phyloP scores from a whole-genome alignment of 2,329 filamentous ascomycete genomes.

The Colletotrichum euphorbiae region DNA sequence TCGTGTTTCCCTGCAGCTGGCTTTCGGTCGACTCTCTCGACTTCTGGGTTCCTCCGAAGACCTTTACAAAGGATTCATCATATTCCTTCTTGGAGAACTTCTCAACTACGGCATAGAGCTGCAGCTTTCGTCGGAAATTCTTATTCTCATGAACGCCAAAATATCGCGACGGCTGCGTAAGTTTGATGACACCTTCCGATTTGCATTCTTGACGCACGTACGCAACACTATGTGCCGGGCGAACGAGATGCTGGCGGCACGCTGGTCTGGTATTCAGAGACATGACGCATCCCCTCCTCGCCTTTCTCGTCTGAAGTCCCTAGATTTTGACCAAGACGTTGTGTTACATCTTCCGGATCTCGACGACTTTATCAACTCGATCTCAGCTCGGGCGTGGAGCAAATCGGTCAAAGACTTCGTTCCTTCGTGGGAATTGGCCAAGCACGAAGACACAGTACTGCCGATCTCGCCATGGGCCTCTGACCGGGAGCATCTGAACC shows the following conservation, averaged over 20 bases:
- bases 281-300: background rate
- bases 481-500: background rate
- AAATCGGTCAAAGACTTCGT: background rate
- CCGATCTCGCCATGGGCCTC: too few species aligned
- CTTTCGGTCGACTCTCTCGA: background rate
- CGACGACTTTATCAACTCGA: background rate
- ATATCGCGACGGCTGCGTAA: constrained; percentile 51
- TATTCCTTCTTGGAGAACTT: constrained; percentile 55
- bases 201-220: background rate
- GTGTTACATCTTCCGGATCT: constrained; percentile 14
- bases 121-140: constrained; percentile 43
- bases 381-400: background rate
- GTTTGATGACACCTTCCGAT: too few species aligned
- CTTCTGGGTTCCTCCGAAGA: constrained; percentile 13
- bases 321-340: constrained; percentile 41
- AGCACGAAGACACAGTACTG: background rate
- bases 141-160: constrained; percentile 58
- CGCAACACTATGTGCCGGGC: background rate
- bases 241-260: background rate
- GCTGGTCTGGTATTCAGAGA: background rate
- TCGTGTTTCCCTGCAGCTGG: constrained; percentile 60
- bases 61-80: constrained; percentile 65
- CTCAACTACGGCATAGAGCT: constrained; percentile 44
- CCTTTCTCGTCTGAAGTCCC: background rate
- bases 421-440: constrained; percentile 3